phyloP scores from a whole-genome alignment of 768 basidiomycete species.

The Suillus subalutaceus region DNA sequence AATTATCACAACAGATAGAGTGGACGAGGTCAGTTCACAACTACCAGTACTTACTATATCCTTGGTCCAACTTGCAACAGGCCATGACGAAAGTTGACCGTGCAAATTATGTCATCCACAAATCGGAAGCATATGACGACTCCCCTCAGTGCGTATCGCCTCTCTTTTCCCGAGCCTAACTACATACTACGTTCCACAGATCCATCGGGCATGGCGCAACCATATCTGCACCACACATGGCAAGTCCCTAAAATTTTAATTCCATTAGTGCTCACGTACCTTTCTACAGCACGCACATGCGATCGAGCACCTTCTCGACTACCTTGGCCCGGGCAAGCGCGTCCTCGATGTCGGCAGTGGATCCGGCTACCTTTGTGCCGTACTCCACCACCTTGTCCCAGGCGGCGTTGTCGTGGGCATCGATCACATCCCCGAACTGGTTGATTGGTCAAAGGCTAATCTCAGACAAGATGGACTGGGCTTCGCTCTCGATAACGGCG shows the following conservation, averaged over 20 bases:
- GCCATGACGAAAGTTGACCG: slow-evolving; percentile 75
- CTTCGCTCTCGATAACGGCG: slow-evolving; percentile 50
- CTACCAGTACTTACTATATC: neutral
- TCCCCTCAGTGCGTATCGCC: slow-evolving; percentile 63
- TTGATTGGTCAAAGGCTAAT: slow-evolving; percentile 70
- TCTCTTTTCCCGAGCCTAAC: slow-evolving; percentile 20
- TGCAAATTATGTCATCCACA: slow-evolving; percentile 61
- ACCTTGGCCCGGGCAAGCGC: slow-evolving; percentile 66
- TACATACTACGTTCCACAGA: slow-evolving; percentile 42
- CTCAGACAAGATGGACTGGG: slow-evolving; percentile 67
- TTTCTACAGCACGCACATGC: slow-evolving; percentile 81
- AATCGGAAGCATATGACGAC: slow-evolving; percentile 69
- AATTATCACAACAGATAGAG: slow-evolving; percentile 58
- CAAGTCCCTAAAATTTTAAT: slow-evolving; percentile 26
- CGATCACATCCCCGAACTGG: slow-evolving; percentile 85
- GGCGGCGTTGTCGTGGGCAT: slow-evolving; percentile 80
- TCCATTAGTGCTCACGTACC: neutral
- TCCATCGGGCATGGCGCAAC: slow-evolving; percentile 85
- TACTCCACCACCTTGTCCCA: slow-evolving; percentile 73
- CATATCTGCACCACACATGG: slow-evolving; percentile 98
- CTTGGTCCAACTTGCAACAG: slow-evolving; percentile 33
- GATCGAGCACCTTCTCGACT: slow-evolving; percentile 71
- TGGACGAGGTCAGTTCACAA: slow-evolving; percentile 51
- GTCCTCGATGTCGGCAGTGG: slow-evolving; percentile 92
- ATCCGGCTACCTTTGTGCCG: slow-evolving; percentile 84